phyloP scores from a whole-genome alignment of 345 rosid species.

The Angophora floribunda region DNA sequence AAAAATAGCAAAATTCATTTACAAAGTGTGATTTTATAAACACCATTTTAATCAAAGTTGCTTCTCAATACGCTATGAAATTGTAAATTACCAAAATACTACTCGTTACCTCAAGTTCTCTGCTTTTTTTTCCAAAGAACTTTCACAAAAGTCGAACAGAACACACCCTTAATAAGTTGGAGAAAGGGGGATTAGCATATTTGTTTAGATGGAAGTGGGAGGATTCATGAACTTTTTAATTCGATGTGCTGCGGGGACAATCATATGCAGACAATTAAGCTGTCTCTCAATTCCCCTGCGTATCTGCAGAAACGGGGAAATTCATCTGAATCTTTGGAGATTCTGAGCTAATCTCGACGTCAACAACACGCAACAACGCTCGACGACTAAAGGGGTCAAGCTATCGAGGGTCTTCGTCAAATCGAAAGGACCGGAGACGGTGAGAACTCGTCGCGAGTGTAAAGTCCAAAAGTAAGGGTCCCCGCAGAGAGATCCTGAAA shows the following conservation, averaged over 20 bases:
- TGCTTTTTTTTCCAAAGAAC: too few species aligned
- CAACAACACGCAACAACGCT: not conserved
- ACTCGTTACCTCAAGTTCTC: too few species aligned
- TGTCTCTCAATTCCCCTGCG: not conserved
- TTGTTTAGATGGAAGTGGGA: not conserved
- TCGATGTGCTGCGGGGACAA: not conserved
- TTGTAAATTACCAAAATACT: too few species aligned
- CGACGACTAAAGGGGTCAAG: not conserved
- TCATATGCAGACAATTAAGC: not conserved
- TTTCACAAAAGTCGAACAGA: too few species aligned
- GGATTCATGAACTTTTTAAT: not conserved
- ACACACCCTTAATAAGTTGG: too few species aligned
- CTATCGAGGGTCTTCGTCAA: not conserved
- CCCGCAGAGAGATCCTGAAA: not conserved
- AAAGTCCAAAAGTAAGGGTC: not conserved
- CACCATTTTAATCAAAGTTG: too few species aligned
- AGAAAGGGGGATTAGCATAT: not conserved
- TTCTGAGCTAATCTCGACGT: not conserved
- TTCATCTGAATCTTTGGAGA: not conserved
- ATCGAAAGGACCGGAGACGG: not conserved
- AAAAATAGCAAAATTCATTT: too few species aligned
- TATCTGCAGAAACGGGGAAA: not conserved
- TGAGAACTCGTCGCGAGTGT: not conserved
- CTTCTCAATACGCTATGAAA: too few species aligned
- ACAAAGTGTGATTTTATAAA: too few species aligned